Percentiles rank a stretch among this genome's conserved stretches.
Conservation (phyloP, 306 rosid genomes). For the Quercus variabilis region DNA sequence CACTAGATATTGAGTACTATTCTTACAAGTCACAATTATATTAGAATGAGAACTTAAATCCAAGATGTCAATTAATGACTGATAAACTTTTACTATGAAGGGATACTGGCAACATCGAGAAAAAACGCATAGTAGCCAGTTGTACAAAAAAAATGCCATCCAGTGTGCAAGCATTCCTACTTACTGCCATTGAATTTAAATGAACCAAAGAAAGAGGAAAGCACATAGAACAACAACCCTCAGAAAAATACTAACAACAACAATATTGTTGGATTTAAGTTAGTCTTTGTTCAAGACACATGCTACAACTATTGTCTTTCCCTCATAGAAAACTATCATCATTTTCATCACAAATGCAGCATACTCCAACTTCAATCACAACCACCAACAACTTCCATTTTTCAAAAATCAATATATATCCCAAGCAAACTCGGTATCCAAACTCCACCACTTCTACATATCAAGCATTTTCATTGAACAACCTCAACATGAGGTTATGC, state of each 20-base stretch:
- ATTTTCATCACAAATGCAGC: background rate
- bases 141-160: background rate
- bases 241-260: too few relatives aligned
- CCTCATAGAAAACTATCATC: too few relatives aligned
- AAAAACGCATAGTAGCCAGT: background rate
- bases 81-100: background rate
- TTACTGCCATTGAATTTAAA: too few relatives aligned
- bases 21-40: background rate
- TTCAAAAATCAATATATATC: background rate
- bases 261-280: too few relatives aligned
- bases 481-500: background rate
- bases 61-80: background rate
- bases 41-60: background rate
- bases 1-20: background rate
- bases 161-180: background rate
- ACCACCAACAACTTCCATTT: background rate
- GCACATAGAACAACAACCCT: background rate
- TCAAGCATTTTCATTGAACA: background rate
- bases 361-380: background rate
- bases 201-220: background rate
- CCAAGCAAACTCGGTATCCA: background rate
- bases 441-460: background rate
- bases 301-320: too few relatives aligned
- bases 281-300: too few relatives aligned
- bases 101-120: background rate